Evolutionary conservation across 768 basidiomycete species (phyloP).

Genomic region (Lactarius sanguifluus): DNA sequence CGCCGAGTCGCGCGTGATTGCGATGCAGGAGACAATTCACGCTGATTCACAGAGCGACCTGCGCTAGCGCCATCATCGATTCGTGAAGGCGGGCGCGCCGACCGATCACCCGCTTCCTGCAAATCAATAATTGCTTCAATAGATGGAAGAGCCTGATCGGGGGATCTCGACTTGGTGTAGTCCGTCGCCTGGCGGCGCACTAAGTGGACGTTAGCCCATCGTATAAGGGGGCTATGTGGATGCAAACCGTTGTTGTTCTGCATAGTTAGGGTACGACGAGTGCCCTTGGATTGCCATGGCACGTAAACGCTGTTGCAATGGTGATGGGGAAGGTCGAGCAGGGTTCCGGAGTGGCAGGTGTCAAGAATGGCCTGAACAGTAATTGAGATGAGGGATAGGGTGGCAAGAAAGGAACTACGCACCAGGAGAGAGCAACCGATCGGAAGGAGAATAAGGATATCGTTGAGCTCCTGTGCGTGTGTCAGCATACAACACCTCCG

Average conservation of each 20-base stretch:
- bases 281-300: conserved; percentile 32
- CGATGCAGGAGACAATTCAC: neutral
- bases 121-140: neutral
- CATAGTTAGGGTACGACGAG: conserved; percentile 28
- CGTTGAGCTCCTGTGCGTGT: conserved; percentile 16
- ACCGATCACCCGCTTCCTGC: neutral
- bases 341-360: conserved; percentile 33
- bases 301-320: conserved; percentile 32
- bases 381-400: too few species aligned
- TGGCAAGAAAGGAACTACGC: neutral
- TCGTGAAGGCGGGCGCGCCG: neutral
- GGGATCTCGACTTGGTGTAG: neutral
- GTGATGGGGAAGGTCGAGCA: conserved; percentile 33
- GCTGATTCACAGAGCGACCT: neutral
- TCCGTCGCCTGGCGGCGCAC: conserved; percentile 21
- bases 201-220: conserved; percentile 4
- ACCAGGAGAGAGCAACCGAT: conserved; percentile 28
- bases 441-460: conserved; percentile 29
- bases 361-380: conserved; percentile 31
- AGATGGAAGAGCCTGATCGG: neutral
- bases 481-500: neutral
- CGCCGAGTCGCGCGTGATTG: neutral
- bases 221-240: neutral
- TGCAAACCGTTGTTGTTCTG: conserved; percentile 27
- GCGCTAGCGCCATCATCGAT: neutral